These are phyloP conservation scores for Bocquillonia castaneifolia DNA, from an alignment of 441 rosid species.

Conservation along the genomic window DNA sequence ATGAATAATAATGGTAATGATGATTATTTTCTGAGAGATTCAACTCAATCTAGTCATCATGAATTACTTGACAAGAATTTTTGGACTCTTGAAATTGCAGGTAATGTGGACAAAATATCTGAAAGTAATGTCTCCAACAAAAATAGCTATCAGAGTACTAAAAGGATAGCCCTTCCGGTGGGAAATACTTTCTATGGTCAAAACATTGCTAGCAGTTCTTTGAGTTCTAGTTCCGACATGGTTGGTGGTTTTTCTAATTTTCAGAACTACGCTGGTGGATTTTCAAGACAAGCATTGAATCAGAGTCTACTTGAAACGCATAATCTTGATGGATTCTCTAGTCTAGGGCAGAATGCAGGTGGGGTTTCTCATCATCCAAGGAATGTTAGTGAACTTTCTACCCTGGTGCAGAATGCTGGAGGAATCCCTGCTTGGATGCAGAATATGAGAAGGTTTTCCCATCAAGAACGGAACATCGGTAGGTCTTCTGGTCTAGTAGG, in stretches of 20 bases:
- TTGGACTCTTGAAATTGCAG: background rate
- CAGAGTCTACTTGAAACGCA: background rate
- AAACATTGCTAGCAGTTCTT: background rate
- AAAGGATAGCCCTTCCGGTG: background rate
- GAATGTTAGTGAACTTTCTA: background rate
- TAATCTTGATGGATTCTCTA: conserved; percentile 7
- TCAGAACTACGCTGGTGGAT: conserved; percentile 1
- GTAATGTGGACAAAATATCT: background rate
- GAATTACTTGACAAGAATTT: conserved; percentile 7
- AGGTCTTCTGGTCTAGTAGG: background rate
- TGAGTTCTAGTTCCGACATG: background rate
- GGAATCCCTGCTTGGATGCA: no score
- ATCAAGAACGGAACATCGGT: no score
- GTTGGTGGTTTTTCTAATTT: conserved; percentile 11
- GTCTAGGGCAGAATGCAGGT: conserved; percentile 1
- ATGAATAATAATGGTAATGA: background rate
- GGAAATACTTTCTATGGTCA: conserved; percentile 4
- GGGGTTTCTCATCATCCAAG: background rate
- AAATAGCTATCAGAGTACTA: background rate
- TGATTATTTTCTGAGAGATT: background rate
- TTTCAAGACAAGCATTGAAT: background rate
- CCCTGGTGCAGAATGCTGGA: no score
- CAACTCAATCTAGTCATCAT: background rate
- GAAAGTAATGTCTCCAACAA: background rate
- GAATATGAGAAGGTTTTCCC: no score